Conservation (phyloP, 1,284 basidiomycete species). For the Ceratobasidium sp. region DNA sequence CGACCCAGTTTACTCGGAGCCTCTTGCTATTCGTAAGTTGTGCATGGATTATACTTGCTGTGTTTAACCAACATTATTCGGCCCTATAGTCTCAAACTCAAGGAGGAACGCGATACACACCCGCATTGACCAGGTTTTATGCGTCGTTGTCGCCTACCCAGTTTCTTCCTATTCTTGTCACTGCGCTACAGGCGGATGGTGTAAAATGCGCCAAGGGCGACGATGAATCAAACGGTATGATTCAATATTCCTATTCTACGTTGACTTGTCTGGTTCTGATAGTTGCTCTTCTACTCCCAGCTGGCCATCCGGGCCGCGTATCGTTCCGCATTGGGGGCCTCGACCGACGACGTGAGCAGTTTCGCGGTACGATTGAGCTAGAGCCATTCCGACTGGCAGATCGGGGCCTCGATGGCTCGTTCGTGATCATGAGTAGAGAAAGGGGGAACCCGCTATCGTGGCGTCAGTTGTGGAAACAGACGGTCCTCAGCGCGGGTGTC, state of each 20-base stretch:
- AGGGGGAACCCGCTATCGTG: conserved; percentile 39
- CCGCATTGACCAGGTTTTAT: conserved; percentile 42
- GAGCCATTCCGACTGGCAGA: conserved; percentile 37
- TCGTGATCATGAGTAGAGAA: conserved; percentile 40
- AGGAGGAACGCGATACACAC: conserved; percentile 41
- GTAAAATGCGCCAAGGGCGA: conserved; percentile 38
- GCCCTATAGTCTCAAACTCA: conserved; percentile 41
- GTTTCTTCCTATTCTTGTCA: conserved; percentile 27
- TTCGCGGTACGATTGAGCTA: conserved; percentile 40
- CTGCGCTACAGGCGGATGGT: conserved; percentile 25
- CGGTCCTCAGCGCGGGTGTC: conserved; percentile 19
- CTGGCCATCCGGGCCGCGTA: conserved; percentile 17
- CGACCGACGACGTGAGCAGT: conserved; percentile 38
- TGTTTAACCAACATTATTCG: neutral
- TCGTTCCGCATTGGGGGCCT: conserved; percentile 38
- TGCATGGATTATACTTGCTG: neutral
- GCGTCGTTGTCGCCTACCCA: conserved; percentile 18
- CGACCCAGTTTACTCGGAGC: conserved; percentile 40
- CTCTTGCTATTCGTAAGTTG: conserved; percentile 41
- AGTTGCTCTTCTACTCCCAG: neutral
- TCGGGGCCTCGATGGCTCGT: conserved; percentile 24
- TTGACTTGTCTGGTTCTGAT: neutral
- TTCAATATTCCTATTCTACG: neutral
- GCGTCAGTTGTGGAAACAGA: conserved; percentile 40
- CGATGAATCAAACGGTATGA: conserved; percentile 19